A percentile compares a stretch with the other conserved stretches of the same genome.
These are phyloP conservation scores for Lactarius indigo DNA, from an alignment of 768 basidiomycete genomes.

Conservation along the genomic window DNA sequence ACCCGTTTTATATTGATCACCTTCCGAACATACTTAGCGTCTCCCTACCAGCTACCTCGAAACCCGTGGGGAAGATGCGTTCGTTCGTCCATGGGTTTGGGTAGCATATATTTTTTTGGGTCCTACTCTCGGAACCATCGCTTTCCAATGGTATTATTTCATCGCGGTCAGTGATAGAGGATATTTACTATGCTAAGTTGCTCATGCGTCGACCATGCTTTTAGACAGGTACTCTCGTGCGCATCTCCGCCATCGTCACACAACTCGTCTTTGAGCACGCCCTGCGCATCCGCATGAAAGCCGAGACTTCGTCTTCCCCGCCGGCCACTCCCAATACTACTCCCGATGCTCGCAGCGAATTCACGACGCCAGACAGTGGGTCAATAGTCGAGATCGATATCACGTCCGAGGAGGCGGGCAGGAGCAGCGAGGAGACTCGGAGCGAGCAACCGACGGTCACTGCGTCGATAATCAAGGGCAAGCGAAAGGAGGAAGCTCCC, in stretches of 20 bases:
- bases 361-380: conserved; percentile 27
- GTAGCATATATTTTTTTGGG: conserved; percentile 49
- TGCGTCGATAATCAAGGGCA: conserved; percentile 23
- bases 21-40: neutral
- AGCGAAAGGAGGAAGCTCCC: conserved; percentile 8
- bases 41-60: conserved; percentile 51
- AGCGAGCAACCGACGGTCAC: conserved; percentile 20
- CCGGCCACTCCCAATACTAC: conserved; percentile 21
- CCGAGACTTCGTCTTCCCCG: conserved; percentile 33
- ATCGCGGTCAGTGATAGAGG: conserved; percentile 27
- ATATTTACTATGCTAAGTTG: neutral
- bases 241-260: conserved; percentile 45
- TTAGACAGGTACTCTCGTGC: conserved; percentile 38
- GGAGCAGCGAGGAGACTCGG: conserved; percentile 20
- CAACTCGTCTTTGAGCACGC: conserved; percentile 56
- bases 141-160: conserved; percentile 53
- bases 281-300: conserved; percentile 50
- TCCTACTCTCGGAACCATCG: conserved; percentile 40
- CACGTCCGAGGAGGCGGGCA: conserved; percentile 4
- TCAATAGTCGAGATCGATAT: conserved; percentile 24
- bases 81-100: conserved; percentile 69
- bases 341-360: conserved; percentile 27
- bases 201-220: neutral
- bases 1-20: conserved; percentile 1
- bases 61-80: conserved; percentile 43